phyloP scores from a whole-genome alignment of 768 basidiomycete species.

The Lentinus tigrinus region DNA sequence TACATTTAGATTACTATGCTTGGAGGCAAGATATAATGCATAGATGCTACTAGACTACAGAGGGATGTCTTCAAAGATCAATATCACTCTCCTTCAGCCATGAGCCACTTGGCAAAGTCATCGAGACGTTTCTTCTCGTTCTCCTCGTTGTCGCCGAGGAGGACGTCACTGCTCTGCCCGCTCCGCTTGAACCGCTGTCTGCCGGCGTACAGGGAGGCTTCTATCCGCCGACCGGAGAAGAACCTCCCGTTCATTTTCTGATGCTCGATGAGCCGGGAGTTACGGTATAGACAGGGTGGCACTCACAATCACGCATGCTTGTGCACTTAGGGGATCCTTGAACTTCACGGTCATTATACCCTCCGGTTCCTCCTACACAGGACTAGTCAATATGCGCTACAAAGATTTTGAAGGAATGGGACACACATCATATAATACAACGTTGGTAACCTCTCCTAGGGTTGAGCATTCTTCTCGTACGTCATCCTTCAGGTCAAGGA shows the following conservation, averaged over 20 bases:
- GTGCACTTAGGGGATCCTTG: slow-evolving; percentile 86
- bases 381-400: not conserved
- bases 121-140: slow-evolving; percentile 85
- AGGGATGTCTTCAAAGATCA: not conserved
- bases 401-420: not conserved
- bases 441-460: slow-evolving; percentile 93
- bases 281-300: not conserved
- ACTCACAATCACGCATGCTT: slow-evolving; percentile 85
- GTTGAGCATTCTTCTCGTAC: slow-evolving; percentile 90
- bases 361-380: slow-evolving; percentile 77
- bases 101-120: slow-evolving; percentile 84
- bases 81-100: slow-evolving; percentile 69
- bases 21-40: slow-evolving; percentile 2
- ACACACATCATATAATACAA: slow-evolving; percentile 91
- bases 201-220: slow-evolving; percentile 80
- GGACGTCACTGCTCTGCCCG: slow-evolving; percentile 57
- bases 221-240: slow-evolving; percentile 81
- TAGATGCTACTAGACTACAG: slow-evolving; percentile 15
- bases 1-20: not conserved
- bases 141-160: slow-evolving; percentile 60
- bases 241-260: slow-evolving; percentile 95
- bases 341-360: slow-evolving; percentile 98
- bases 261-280: not conserved
- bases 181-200: slow-evolving; percentile 79
- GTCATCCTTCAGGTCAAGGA: slow-evolving; percentile 94